Conservation (phyloP, 169 alveolate genomes). For the Plasmodium adleri region DNA sequence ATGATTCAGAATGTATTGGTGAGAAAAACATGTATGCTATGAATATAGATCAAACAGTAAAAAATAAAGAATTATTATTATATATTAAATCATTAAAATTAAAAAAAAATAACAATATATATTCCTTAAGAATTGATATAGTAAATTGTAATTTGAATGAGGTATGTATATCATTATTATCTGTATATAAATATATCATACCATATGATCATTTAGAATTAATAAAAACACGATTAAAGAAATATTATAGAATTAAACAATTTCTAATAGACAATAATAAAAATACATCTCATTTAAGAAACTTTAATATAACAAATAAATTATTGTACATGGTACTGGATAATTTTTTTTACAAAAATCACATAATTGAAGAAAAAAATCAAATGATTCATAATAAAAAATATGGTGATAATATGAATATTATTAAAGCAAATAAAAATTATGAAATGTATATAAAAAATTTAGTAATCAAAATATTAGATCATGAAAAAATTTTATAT, state of each 20-base stretch:
- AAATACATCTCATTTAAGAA: slow-evolving; percentile 31
- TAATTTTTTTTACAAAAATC: slow-evolving; percentile 5
- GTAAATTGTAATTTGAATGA: slow-evolving; percentile 41
- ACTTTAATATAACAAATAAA: slow-evolving; percentile 35
- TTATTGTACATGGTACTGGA: slow-evolving; percentile 20
- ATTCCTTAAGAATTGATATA: slow-evolving; percentile 29
- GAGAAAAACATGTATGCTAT: not conserved
- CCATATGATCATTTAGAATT: slow-evolving; percentile 43
- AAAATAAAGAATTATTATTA: slow-evolving; percentile 23
- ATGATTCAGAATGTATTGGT: not conserved
- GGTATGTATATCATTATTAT: slow-evolving; percentile 28
- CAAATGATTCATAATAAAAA: slow-evolving; percentile 1
- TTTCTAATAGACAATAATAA: slow-evolving; percentile 29
- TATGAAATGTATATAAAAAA: slow-evolving; percentile 69
- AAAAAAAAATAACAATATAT: slow-evolving; percentile 45
- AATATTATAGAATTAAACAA: slow-evolving; percentile 13
- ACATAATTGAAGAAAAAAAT: slow-evolving; percentile 20
- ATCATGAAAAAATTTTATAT: slow-evolving; percentile 57
- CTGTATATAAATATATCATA: slow-evolving; percentile 37
- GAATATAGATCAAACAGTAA: not conserved
- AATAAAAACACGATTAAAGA: slow-evolving; percentile 32
- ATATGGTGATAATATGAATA: not conserved
- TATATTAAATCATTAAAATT: slow-evolving; percentile 39
- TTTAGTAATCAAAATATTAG: slow-evolving; percentile 46
- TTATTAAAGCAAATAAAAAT: slow-evolving; percentile 19